Conservation (phyloP, 2,329 filamentous ascomycete species). For the Trichophyton equinum region DNA sequence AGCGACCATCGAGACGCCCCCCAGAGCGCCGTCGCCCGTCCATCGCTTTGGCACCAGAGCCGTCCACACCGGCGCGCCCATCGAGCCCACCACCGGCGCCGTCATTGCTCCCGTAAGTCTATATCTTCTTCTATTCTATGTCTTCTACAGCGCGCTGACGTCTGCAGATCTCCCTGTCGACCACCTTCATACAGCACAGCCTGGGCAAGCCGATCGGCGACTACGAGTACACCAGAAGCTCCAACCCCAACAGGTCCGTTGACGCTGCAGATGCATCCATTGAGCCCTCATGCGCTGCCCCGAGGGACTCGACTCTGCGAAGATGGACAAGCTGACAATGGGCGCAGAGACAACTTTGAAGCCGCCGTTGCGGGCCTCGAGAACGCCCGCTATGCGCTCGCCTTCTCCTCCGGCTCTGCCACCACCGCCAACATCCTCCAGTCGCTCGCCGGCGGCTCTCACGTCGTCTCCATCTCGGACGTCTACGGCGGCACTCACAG, state of each 20-base stretch:
- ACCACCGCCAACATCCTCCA: slow-evolving; percentile 90
- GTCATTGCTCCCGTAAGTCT: slow-evolving; percentile 66
- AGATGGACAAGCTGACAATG: not conserved
- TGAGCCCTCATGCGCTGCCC: no score
- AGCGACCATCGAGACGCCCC: slow-evolving; percentile 58
- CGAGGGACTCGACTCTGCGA: no score
- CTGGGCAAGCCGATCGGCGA: slow-evolving; percentile 77
- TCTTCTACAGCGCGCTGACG: no score
- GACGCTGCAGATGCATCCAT: not conserved
- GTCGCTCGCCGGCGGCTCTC: slow-evolving; percentile 76
- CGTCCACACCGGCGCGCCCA: slow-evolving; percentile 82
- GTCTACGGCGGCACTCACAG: slow-evolving; percentile 96
- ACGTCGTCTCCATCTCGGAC: slow-evolving; percentile 92
- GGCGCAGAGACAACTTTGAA: slow-evolving; percentile 71
- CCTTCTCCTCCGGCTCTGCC: slow-evolving; percentile 87
- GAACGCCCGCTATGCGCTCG: slow-evolving; percentile 81
- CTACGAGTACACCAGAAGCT: slow-evolving; percentile 87
- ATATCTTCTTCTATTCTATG: no score
- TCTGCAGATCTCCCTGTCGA: slow-evolving; percentile 62
- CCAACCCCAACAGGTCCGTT: slow-evolving; percentile 68
- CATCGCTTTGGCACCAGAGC: slow-evolving; percentile 84
- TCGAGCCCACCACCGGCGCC: slow-evolving; percentile 82
- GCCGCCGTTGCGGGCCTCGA: slow-evolving; percentile 81
- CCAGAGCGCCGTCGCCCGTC: slow-evolving; percentile 58
- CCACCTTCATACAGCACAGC: slow-evolving; percentile 83